Evolutionary conservation across 1,284 basidiomycete species (phyloP).

Genomic region (Coniferiporia weirii): DNA sequence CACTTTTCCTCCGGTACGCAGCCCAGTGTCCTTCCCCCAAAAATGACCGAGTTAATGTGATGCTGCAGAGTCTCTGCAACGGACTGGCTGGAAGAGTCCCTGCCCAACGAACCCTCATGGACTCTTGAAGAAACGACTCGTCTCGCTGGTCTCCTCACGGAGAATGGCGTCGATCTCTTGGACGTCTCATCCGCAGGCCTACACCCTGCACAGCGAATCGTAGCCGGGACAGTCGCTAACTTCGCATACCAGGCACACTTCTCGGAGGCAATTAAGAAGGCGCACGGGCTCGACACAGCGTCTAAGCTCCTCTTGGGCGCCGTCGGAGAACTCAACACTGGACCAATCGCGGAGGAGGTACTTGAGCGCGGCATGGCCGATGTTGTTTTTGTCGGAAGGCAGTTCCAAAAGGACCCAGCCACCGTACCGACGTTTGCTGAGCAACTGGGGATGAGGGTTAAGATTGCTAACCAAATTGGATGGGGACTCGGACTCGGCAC

Average conservation of each 20-base stretch:
- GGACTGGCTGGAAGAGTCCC: slow-evolving; percentile 49
- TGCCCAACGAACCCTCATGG: slow-evolving; percentile 45
- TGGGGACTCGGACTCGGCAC: slow-evolving; percentile 35
- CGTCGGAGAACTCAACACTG: slow-evolving; percentile 45
- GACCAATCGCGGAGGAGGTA: slow-evolving; percentile 41
- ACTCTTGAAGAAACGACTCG: slow-evolving; percentile 50
- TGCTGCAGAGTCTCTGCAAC: slow-evolving; percentile 44
- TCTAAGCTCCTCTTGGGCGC: slow-evolving; percentile 35
- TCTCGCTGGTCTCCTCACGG: slow-evolving; percentile 43
- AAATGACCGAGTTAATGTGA: slow-evolving; percentile 28
- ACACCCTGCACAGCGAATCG: slow-evolving; percentile 36
- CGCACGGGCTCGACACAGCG: slow-evolving; percentile 25
- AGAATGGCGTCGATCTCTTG: slow-evolving; percentile 51
- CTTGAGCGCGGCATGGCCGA: slow-evolving; percentile 35
- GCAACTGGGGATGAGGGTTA: slow-evolving; percentile 27
- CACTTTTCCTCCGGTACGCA: slow-evolving; percentile 50
- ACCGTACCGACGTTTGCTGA: slow-evolving; percentile 32
- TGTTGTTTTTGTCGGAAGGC: slow-evolving; percentile 45
- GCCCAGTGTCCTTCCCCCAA: slow-evolving; percentile 26
- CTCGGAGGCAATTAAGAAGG: slow-evolving; percentile 32
- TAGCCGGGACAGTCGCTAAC: slow-evolving; percentile 29
- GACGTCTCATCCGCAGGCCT: slow-evolving; percentile 53
- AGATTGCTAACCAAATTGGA: slow-evolving; percentile 11
- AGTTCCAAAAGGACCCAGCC: slow-evolving; percentile 54
- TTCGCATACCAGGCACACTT: not conserved